Percentiles rank a stretch among this genome's conserved stretches.
These are phyloP conservation scores for Mycogone perniciosa DNA, from an alignment of 2,329 filamentous ascomycete genomes.

Conservation along the genomic window DNA sequence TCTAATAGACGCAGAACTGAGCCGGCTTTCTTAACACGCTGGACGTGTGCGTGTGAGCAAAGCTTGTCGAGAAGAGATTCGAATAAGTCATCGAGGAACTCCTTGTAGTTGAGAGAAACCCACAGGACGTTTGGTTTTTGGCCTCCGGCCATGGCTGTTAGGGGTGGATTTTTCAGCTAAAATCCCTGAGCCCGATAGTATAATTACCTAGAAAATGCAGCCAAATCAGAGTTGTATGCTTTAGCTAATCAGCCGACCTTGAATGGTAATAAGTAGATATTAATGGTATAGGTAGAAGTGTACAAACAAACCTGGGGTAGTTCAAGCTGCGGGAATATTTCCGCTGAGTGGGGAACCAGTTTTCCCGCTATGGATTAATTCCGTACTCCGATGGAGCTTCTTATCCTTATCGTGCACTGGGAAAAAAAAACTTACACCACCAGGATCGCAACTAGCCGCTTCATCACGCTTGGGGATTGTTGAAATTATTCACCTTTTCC, in stretches of 20 bases:
- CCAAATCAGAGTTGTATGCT: too few relatives aligned
- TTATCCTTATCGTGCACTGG: conserved; percentile 6
- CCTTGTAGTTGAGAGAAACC: background rate
- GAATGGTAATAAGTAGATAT: too few relatives aligned
- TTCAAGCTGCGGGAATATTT: background rate
- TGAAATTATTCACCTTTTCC: background rate
- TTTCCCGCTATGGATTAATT: background rate
- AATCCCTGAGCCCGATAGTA: too few relatives aligned
- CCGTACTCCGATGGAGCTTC: conserved; percentile 7
- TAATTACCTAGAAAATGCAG: too few relatives aligned
- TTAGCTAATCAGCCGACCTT: too few relatives aligned
- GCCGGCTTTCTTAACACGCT: background rate
- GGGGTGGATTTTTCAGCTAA: too few relatives aligned
- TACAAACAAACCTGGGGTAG: too few relatives aligned
- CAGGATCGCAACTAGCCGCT: conserved; percentile 1
- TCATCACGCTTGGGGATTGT: background rate
- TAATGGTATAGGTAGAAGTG: too few relatives aligned
- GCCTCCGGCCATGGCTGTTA: too few relatives aligned
- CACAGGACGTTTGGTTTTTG: too few relatives aligned
- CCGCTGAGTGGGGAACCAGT: conserved; percentile 5
- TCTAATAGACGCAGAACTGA: background rate
- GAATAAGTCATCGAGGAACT: background rate
- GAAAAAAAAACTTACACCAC: conserved; percentile 13
- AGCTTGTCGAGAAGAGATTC: background rate
- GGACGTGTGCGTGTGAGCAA: background rate